Evolutionary conservation across 768 basidiomycete species (phyloP).

Genomic region (Rickenella mellea): DNA sequence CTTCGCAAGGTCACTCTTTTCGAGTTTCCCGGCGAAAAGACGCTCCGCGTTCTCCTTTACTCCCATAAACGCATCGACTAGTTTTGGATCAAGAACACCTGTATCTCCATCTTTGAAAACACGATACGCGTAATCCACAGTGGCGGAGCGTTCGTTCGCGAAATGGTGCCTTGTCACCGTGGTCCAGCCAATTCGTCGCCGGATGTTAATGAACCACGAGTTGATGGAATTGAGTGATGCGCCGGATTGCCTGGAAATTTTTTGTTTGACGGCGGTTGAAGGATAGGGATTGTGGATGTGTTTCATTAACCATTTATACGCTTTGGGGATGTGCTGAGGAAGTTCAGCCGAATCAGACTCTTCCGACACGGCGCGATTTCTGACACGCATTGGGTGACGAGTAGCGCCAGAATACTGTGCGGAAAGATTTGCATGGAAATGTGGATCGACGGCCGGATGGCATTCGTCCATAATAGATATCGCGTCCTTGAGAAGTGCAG

Average conservation of each 20-base stretch:
- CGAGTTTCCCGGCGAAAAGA: slow-evolving; percentile 19
- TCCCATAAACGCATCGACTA: slow-evolving; percentile 16
- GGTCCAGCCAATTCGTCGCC: slow-evolving; percentile 48
- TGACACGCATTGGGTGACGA: too few species aligned
- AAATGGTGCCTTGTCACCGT: slow-evolving; percentile 7
- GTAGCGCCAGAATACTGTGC: too few species aligned
- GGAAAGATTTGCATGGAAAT: too few species aligned
- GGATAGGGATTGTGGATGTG: slow-evolving; percentile 2
- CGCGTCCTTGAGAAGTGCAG: too few species aligned
- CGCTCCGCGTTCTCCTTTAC: slow-evolving; percentile 19
- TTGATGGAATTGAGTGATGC: slow-evolving; percentile 24
- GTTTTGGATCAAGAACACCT: slow-evolving; percentile 3
- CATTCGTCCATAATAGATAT: too few species aligned
- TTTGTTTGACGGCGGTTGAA: slow-evolving; percentile 18
- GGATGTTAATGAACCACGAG: slow-evolving; percentile 37
- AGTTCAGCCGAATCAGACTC: not conserved
- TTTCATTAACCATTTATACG: slow-evolving; percentile 12
- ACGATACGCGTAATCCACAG: slow-evolving; percentile 18
- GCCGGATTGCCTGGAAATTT: slow-evolving; percentile 18
- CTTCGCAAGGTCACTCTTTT: slow-evolving; percentile 18
- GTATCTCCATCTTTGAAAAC: slow-evolving; percentile 13
- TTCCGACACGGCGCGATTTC: too few species aligned
- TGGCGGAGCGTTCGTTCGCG: slow-evolving; percentile 13
- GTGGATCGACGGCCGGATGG: too few species aligned
- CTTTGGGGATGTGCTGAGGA: slow-evolving; percentile 13